Conservation (phyloP, 108 stramenopile genomes). For the Fragilariopsis cylindrus region DNA sequence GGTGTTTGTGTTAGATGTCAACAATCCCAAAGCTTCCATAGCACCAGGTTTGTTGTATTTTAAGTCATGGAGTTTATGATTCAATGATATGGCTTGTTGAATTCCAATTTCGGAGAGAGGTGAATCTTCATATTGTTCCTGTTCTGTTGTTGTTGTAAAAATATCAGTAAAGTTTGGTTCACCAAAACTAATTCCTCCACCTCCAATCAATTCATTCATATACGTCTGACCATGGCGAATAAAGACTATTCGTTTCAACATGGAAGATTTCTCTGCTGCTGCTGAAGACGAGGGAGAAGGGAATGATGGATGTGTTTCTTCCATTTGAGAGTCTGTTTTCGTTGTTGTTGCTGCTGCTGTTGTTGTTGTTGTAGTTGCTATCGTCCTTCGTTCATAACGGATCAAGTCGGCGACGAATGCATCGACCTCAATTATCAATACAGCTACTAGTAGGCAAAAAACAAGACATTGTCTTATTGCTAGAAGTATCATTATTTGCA, state of each 20-base stretch:
- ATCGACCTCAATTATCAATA: no score
- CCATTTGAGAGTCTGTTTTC: not conserved
- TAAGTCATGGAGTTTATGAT: not conserved
- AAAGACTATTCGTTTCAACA: conserved; percentile 32
- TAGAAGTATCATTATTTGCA: no score
- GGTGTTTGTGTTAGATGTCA: not conserved
- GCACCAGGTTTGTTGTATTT: conserved; percentile 1
- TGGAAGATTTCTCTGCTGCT: not conserved
- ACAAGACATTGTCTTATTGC: no score
- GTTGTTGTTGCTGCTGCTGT: not conserved
- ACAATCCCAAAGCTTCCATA: not conserved
- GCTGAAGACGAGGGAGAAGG: not conserved
- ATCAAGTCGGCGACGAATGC: no score
- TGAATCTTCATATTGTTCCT: conserved; percentile 41
- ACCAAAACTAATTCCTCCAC: conserved; percentile 44
- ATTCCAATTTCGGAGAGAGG: conserved; percentile 40
- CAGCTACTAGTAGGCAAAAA: no score
- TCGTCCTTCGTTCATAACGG: no score
- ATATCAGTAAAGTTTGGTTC: conserved; percentile 55
- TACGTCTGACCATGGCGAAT: conserved; percentile 63
- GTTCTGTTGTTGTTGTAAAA: conserved; percentile 24
- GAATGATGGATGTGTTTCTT: not conserved
- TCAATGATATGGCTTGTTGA: conserved; percentile 36
- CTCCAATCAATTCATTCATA: conserved; percentile 65
- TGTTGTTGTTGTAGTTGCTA: not conserved